These are phyloP conservation scores for Botrytis fabae DNA, from an alignment of 2,329 filamentous ascomycete genomes.

Conservation along the genomic window DNA sequence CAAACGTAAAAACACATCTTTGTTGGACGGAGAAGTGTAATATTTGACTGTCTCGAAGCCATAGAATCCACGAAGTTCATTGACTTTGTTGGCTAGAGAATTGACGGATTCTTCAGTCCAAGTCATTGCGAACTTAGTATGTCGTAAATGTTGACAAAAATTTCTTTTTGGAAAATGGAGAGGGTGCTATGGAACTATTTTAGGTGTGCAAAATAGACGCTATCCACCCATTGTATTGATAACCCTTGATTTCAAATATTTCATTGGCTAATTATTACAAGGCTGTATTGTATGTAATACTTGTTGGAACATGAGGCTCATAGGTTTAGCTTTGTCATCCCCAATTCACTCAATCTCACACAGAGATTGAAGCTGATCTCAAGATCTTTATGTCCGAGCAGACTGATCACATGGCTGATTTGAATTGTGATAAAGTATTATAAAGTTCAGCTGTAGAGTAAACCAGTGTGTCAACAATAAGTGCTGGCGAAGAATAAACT, in stretches of 20 bases:
- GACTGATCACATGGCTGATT: neutral
- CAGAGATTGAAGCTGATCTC: neutral
- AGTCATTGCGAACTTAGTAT: neutral
- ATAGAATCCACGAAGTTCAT: neutral
- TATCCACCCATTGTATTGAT: neutral
- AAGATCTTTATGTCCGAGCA: neutral
- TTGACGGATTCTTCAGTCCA: neutral
- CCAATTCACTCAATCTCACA: neutral
- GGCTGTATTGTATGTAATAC: neutral
- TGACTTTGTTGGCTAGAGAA: neutral
- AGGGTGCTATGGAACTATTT: neutral
- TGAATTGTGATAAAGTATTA: neutral
- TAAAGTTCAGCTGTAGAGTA: neutral
- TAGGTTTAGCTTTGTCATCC: neutral
- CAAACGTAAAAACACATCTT: too few species aligned
- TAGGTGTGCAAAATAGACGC: neutral
- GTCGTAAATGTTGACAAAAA: neutral
- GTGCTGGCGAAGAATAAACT: neutral
- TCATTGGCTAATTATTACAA: neutral
- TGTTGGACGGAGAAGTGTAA: neutral
- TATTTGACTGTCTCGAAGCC: neutral
- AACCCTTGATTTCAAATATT: neutral
- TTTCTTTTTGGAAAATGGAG: neutral
- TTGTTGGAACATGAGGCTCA: too few species aligned
- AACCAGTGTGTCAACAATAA: accelerated